Conservation (phyloP, 345 rosid species). For the Adansonia digitata region DNA sequence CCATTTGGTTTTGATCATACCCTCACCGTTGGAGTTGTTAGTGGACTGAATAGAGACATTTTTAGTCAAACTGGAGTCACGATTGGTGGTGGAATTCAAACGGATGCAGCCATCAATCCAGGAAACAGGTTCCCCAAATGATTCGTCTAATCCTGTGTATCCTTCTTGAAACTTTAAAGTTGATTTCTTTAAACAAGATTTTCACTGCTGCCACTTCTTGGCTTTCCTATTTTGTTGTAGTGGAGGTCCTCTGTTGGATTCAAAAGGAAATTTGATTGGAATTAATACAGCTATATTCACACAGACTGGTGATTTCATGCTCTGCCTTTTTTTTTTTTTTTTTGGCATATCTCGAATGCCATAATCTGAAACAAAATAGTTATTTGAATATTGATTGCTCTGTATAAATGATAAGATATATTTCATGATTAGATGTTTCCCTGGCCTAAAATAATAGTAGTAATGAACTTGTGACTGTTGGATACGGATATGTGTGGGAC, state of each 20-base stretch:
- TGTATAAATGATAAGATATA: neutral
- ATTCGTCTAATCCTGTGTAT: neutral
- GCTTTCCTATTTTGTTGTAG: conserved; percentile 34
- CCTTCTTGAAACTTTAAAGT: neutral
- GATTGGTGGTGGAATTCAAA: conserved; percentile 94
- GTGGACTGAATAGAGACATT: conserved; percentile 89
- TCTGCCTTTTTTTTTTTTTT: neutral
- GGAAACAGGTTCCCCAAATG: conserved; percentile 65
- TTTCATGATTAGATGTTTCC: neutral
- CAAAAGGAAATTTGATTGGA: conserved; percentile 86
- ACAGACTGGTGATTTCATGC: conserved; percentile 58
- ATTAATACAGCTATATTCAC: conserved; percentile 92
- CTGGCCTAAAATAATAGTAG: neutral
- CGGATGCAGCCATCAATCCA: conserved; percentile 98
- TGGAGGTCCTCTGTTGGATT: conserved; percentile 90
- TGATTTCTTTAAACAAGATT: neutral
- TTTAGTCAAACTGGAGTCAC: conserved; percentile 90
- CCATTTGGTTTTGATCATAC: conserved; percentile 98
- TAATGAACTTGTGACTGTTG: no score
- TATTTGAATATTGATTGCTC: neutral
- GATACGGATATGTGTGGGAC: no score
- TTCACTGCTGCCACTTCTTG: neutral
- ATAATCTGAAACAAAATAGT: neutral
- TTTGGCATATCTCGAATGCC: neutral
- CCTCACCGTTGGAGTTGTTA: conserved; percentile 87